Base-by-base conservation (phyloP, 2,329 filamentous ascomycete genomes). In the Ascochyta clinopodiicola region DNA sequence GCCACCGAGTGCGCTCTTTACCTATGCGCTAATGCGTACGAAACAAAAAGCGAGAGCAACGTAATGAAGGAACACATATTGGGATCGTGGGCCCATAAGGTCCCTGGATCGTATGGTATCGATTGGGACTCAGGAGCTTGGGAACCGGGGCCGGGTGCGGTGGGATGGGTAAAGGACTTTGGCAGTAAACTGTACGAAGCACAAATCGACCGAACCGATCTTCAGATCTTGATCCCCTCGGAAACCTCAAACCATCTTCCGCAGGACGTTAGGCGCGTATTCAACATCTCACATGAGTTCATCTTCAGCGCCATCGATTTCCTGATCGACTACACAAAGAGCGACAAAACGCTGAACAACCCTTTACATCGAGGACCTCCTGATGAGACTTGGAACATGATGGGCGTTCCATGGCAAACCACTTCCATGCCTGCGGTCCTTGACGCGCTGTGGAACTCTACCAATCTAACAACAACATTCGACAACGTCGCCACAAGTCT, bases 1-100 rank as follows among this genome's bases (percentile, higher is more conserved):
- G 59, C 53, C 10, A 62, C 56, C 15, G 59, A 62, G 21, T 62
- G 59, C 17, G 56, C 47, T 8, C 34, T 62, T 3, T 60, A 62
- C 24, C 27, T 57, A 6, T 62, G 56, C 27, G 44, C 57, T 12
- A 62, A 62, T 8, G 47, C 44, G 6, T 60, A 59, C 8, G 29
- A 52, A 32, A 25, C 53, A 21, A 49, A 36, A 8, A 57, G 37
- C 8, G 15, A 52, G 15, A 51, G 44, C 10, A 40, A 36, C 12
- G 6, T 47, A 25, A 8, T 56, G 3, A 9, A 50, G 4, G 55
- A 61, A 15, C 2, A 24, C 2, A 24, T 52, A 3, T 4, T 55
- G 3, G 29, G 10, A 3, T 57, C 54, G 3, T 59, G 57, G 51
- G 40, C 50, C 6, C 15, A 37, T 24, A 56, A 35, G 42, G 56